Evolutionary conservation across 176 grass and related monocot genomes (phyloP), one percentile per base, ranked within the genome.

Genomic region (Raddia distichophylla): DNA sequence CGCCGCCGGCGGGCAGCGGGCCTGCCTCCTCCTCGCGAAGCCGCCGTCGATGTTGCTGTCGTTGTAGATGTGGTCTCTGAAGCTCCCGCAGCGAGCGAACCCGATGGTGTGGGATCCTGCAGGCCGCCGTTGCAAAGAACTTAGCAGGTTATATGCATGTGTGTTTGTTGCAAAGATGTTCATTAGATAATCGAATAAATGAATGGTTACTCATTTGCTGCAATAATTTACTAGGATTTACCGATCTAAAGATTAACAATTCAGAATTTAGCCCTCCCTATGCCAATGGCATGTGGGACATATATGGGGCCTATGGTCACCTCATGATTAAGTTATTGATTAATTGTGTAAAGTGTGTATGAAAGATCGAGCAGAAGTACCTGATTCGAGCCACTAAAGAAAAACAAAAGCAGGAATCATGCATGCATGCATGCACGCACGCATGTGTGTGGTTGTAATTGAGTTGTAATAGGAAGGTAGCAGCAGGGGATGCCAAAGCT

Each of bases 81-180:
- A 96, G 75, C 48, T 86, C 10, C 75, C 86, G 90, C 93, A 96
- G 1, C 90, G 87, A 1, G 90, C 80, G 63, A 50, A 71, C 12
- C 93, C 93, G 7, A 96, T 93, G 45, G 90, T 93, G 78, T 97
- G 93, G 45, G 83, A 69, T 15, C 93, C 93, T 96, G 60, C 8
- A 6, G 4, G 18, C 7, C 6, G 2, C 7, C 7, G 11, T 5
- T 48, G 37, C 37, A 40, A 27, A 27, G 27, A 27, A 27, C 27
- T 27, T 27, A 27, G 27, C 27, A 27, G 27, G 27, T 27, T 27
- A 27, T 27, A 27, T 27, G 27, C 27, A 27, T 27, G 27, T 27
- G 13, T 16, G 46, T 48, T 48, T 66, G 35, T 40, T 66, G 7
- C 8, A 46, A 19, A 2, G 65, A 48, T 8, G 46, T 42, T 40